Base-by-base conservation (phyloP, 805 yeast genomes). In the Hanseniaspora valbyensis region DNA sequence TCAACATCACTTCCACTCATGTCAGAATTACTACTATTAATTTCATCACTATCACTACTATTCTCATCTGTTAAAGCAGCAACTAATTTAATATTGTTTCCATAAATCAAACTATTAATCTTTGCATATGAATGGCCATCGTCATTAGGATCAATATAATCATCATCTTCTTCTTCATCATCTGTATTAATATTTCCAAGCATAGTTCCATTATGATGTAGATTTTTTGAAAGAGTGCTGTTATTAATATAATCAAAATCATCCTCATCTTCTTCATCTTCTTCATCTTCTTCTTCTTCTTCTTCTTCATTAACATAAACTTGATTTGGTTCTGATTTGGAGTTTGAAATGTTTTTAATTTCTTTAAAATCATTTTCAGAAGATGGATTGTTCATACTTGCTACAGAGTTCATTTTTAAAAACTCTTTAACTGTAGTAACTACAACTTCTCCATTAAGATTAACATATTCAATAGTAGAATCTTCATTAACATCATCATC, bases 71-170 rank as follows among this genome's bases (percentile, higher is more conserved):
- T 44, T 13, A 45, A 2, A 10, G 55, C 50, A 16, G 32, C 22
- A 18, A 45, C 50, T 22, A 41, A 22, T 14, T 55, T 56, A 14
- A 54, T 55, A 22, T 56, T 56, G 18, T 55, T 54, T 9, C 54
- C 55, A 45, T 56, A 43, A 28, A 34, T 16, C n/a, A 39, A 22
- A 19, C 43, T 39, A 5, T 33, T 29, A 10, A 10, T 70, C 60
- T 77, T 80, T 49, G 78, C 77, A 62, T 83, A 83, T 1, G 85
- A 79, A 59, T 76, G 78, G 0, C 90, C 90, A 59, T 83, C 90
- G 61, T 83, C 90, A 59, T 83, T 81, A 1, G 90, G 89, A 60
- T 83, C 89, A 57, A 76, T 77, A 58, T 83, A 81, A 54, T 80
- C 88, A 53, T 82, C 87, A 13, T 28, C 43, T n/a, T 55, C 54